A percentile compares a stretch with the other conserved stretches of the same genome.
phyloP scores from a whole-genome alignment of 495 filamentous ascomycete species.

The Hypoxylon lenormandii region DNA sequence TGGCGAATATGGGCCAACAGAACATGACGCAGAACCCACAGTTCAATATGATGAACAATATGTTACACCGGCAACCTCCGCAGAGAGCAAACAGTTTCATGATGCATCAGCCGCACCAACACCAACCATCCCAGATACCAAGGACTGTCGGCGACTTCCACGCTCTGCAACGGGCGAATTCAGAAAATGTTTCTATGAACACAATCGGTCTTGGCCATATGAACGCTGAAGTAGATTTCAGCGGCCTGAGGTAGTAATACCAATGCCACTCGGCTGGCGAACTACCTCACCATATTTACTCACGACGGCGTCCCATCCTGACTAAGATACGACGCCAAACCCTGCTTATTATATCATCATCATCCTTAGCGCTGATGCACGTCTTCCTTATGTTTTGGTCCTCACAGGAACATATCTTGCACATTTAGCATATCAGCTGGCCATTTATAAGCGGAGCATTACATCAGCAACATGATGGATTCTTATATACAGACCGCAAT shows the following conservation, averaged over 20 bases:
- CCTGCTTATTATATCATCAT: too few relatives aligned
- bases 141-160: constrained; percentile 63
- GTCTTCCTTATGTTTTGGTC: too few relatives aligned
- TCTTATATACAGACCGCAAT: neutral
- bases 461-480: neutral
- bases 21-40: constrained; percentile 36
- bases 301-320: too few relatives aligned
- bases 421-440: too few relatives aligned
- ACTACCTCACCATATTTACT: neutral
- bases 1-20: constrained; percentile 45
- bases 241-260: constrained; percentile 38
- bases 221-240: constrained; percentile 51
- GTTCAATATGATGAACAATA: constrained; percentile 48
- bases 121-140: constrained; percentile 49
- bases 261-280: constrained; percentile 3
- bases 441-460: neutral
- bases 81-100: constrained; percentile 59
- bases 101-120: constrained; percentile 47
- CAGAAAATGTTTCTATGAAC: constrained; percentile 56
- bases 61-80: constrained; percentile 55
- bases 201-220: constrained; percentile 50
- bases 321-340: neutral
- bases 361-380: too few relatives aligned
- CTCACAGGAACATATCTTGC: too few relatives aligned
- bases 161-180: constrained; percentile 58